Base-by-base conservation (phyloP, 2,329 filamentous ascomycete species). In the Onygenales sp. region DNA sequence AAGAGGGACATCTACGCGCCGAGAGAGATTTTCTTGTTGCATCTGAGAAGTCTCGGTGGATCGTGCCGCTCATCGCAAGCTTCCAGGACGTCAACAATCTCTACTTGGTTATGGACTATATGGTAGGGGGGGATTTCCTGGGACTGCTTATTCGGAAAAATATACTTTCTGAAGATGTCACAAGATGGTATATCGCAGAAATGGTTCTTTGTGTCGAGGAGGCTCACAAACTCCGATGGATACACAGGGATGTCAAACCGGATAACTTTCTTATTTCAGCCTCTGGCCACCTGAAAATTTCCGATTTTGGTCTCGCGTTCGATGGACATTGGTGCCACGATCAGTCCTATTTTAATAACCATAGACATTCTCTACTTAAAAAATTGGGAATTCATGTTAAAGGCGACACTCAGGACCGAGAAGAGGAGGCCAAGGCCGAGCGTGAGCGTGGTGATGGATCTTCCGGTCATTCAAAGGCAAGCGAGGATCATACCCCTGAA, bases 61-160 rank as follows among this genome's bases (percentile, higher is more conserved):
- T 95, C 46, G 88, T 97, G 2, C 88, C 91, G 0, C 74, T 98
- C 37, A 80, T 95, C 49, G 79, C 88, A 49, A 93, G 89, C 63
- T 97, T 97, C 59, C 89, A 97, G 67, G 93, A 97, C 66, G 74
- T 80, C 37, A 79, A 81, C 42, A 88, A 88, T 61, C 77, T 98
- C 5, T 97, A 97, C 63, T 81, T 98, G 5, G 87, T 96, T 51
- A 96, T 97, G 90, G 91, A 97, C 55, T 98, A 95, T 65, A 96
- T 96, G 89, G 86, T 94, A 2, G 93, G 92, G 0, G 92, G 93
- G 0, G 92, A 98, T 66, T 97, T 98, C 60, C 77, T 98, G 0
- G 88, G 88, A 1, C 71, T 96, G 0, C 73, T 98, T 13, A 86
- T 96, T 52, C 83, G 91, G 13, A 87, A 94, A 64, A 90, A 93